A percentile compares a stretch with the other conserved stretches of the same genome.
phyloP scores from a whole-genome alignment of 257 asterid genomes.

The Solanum pimpinellifolium region DNA sequence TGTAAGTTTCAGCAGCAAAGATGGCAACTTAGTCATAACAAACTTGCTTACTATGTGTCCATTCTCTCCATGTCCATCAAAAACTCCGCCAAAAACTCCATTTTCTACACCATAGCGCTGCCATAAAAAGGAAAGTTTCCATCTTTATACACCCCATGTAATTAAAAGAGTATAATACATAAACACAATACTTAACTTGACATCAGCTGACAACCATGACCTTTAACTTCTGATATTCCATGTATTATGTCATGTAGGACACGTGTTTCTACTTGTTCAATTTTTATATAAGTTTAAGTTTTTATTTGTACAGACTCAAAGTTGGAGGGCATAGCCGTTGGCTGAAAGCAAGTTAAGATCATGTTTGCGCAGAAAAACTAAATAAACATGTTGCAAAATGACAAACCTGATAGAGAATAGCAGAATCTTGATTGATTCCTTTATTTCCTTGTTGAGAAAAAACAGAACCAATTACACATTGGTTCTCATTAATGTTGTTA shows the following conservation, averaged over 20 bases:
- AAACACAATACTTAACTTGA: not conserved
- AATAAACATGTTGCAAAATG: not conserved
- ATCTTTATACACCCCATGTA: not conserved
- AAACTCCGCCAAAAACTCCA: constrained; percentile 54
- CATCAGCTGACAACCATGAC: not conserved
- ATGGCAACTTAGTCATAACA: constrained; percentile 60
- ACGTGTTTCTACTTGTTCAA: not conserved
- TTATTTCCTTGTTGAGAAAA: constrained; percentile 53
- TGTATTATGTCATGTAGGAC: not conserved
- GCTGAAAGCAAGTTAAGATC: not conserved
- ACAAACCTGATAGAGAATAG: constrained; percentile 57
- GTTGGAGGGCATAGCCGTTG: not conserved
- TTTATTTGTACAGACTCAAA: not conserved
- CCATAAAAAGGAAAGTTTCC: not conserved
- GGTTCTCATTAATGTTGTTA: not conserved
- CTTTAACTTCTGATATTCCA: no score
- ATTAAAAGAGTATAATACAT: not conserved
- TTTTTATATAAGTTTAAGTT: no score
- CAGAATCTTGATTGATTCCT: constrained; percentile 67
- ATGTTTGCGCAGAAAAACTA: not conserved
- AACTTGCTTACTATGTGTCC: constrained; percentile 62
- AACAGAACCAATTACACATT: constrained; percentile 29
- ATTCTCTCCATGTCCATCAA: constrained; percentile 80
- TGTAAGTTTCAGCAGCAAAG: constrained; percentile 39
- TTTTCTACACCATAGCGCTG: constrained; percentile 66